Base-by-base conservation (phyloP, 1,284 basidiomycete species). In the Tylopilus sp. region DNA sequence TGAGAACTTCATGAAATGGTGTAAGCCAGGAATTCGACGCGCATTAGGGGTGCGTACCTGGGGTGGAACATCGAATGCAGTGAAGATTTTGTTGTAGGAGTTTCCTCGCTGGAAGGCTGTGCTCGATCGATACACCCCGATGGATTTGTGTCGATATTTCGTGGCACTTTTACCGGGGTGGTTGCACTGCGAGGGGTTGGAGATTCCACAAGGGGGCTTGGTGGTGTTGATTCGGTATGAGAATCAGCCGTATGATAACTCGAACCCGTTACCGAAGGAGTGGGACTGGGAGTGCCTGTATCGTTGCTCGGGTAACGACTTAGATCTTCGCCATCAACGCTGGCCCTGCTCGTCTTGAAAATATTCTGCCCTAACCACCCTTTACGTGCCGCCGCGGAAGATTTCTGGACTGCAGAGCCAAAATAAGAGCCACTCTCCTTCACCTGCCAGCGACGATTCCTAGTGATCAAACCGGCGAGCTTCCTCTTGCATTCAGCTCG, bases 171-270 rank as follows among this genome's bases (percentile, higher is more conserved):
- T 12, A 18, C 7, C 3, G 30, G 12, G 18, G 24, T 2, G 8
- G 35, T 29, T 1, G 7, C 14, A 38, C 7, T 38, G 29, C 5
- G 4, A 33, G 59, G 56, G 7, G 58, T 59, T 18, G 56, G 45
- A 4, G 49, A 51, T 21, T 49, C 33, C 17, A 62, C 39, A 29
- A 48, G 5, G 2, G 61, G 51, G 1, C 44, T 60, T 12, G 56
- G 12, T 2, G 50, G 45, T 2, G 20, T 29, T 4, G 52, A 61
- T 11, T 31, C 44, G 17, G 34, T 34, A 38, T 50, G 48, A 31
- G 61, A 62, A n/a, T 44, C 12, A 8, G 56, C 41, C n/a, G 60
- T 57, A 45, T 51, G 14, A 52, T 42, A 63, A 24, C 26, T 48
- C 7, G 47, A 46, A 15, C 11, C 31, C 24, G 33, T 41, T 36